Conservation (phyloP, 306 rosid species). For the Acacia melanoxylon region DNA sequence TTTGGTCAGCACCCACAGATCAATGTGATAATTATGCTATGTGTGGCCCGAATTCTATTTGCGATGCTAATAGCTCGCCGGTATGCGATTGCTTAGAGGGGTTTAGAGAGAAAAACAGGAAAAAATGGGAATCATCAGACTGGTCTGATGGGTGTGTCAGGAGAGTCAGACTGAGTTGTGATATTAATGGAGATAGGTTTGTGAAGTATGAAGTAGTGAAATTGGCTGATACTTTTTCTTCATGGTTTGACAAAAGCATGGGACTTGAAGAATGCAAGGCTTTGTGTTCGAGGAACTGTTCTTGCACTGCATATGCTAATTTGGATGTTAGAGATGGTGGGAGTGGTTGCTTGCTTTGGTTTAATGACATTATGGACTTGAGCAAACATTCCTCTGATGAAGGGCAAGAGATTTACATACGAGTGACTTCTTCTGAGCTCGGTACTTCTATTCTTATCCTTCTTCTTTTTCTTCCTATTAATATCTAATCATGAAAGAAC, state of each 20-base stretch:
- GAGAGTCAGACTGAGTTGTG: no score
- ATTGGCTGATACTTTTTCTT: conserved; percentile 33
- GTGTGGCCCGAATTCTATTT: background rate
- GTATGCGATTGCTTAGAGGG: no score
- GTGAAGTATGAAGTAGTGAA: no score
- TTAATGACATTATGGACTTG: background rate
- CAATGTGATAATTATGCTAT: conserved; percentile 21
- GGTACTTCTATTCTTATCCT: conserved; percentile 3
- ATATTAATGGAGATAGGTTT: no score
- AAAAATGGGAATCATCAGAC: no score
- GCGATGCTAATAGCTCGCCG: background rate
- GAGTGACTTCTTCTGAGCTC: conserved; percentile 33
- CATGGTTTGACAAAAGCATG: conserved; percentile 14
- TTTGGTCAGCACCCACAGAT: no score
- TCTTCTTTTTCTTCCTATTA: no score
- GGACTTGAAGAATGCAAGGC: conserved; percentile 17
- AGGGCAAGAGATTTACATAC: conserved; percentile 27
- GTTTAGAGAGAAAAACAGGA: no score
- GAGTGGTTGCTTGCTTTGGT: conserved; percentile 28
- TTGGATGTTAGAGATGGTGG: background rate
- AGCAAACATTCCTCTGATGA: background rate
- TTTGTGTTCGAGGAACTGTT: conserved; percentile 10
- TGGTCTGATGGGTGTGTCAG: conserved; percentile 9
- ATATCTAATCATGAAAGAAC: no score
- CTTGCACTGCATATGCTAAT: conserved; percentile 20